phyloP scores from a whole-genome alignment of 345 rosid species.

The Salix udensis region DNA sequence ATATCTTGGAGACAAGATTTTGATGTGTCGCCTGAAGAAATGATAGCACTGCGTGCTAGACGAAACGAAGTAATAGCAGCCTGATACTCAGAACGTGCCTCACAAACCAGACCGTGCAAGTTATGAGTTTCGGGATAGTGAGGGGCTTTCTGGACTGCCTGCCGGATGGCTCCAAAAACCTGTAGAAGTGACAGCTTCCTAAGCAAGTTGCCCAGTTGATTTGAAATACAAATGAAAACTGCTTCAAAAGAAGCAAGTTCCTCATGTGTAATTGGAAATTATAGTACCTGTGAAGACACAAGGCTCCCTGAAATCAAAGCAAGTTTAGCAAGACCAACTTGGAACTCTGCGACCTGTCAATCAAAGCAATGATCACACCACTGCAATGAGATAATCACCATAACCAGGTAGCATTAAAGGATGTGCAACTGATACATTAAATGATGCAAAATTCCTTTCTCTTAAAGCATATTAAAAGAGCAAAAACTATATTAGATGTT shows the following conservation, averaged over 20 bases:
- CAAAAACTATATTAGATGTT: constrained; percentile 19
- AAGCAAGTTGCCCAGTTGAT: background rate
- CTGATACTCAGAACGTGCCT: constrained; percentile 63
- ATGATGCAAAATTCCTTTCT: background rate
- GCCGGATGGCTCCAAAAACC: constrained; percentile 85
- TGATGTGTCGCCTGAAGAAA: constrained; percentile 31
- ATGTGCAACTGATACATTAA: background rate
- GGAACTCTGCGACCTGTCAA: constrained; percentile 83
- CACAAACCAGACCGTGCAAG: constrained; percentile 74
- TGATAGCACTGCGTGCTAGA: constrained; percentile 53
- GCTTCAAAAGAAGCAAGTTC: background rate
- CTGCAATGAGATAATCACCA: background rate
- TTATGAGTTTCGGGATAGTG: constrained; percentile 80
- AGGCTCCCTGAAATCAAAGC: constrained; percentile 64
- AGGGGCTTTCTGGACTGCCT: constrained; percentile 84
- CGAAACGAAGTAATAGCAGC: constrained; percentile 64
- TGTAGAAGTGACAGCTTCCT: constrained; percentile 23
- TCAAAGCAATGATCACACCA: constrained; percentile 12
- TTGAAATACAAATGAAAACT: background rate
- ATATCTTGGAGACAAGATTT: constrained; percentile 52
- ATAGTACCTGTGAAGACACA: constrained; percentile 74
- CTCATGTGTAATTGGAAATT: background rate
- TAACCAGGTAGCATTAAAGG: background rate
- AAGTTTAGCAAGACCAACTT: constrained; percentile 82
- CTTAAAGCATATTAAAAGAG: background rate